phyloP scores from a whole-genome alignment of 2,329 filamentous ascomycete species.

The Canariomyces notabilis region DNA sequence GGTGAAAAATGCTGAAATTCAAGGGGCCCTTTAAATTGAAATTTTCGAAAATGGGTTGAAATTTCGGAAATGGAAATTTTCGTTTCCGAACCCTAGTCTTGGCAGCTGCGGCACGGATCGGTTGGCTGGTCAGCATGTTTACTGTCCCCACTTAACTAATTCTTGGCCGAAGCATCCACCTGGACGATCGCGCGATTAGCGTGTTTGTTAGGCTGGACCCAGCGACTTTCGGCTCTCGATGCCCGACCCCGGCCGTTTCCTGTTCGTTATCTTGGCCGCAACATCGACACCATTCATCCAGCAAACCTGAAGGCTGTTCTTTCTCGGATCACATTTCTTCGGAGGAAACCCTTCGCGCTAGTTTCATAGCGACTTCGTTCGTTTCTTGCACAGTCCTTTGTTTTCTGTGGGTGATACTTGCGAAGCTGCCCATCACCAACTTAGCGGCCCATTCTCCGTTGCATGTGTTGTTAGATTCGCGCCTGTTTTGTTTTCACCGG shows the following conservation, averaged over 20 bases:
- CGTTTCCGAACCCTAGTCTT: no score
- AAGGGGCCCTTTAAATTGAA: no score
- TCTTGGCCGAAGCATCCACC: constrained; percentile 3
- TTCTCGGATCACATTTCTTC: no score
- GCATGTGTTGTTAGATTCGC: not conserved
- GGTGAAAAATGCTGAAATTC: no score
- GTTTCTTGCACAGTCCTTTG: constrained; percentile 13
- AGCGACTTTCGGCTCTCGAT: no score
- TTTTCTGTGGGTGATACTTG: not conserved
- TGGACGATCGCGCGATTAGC: constrained; percentile 4
- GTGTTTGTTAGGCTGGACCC: not conserved
- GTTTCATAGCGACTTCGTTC: constrained; percentile 3
- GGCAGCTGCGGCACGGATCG: no score
- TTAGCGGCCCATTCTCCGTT: no score
- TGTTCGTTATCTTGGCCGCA: constrained; percentile 3
- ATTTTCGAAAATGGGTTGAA: no score
- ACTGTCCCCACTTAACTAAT: not conserved
- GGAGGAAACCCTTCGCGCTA: no score
- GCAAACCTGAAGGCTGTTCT: constrained; percentile 11
- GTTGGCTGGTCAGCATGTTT: not conserved
- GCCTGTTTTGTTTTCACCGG: constrained; percentile 7
- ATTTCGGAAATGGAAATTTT: no score
- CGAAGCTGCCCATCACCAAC: no score
- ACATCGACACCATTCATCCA: not conserved
- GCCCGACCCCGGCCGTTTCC: not conserved